Conservation (phyloP, 257 asterid genomes). For the Solanum chiquidenum region DNA sequence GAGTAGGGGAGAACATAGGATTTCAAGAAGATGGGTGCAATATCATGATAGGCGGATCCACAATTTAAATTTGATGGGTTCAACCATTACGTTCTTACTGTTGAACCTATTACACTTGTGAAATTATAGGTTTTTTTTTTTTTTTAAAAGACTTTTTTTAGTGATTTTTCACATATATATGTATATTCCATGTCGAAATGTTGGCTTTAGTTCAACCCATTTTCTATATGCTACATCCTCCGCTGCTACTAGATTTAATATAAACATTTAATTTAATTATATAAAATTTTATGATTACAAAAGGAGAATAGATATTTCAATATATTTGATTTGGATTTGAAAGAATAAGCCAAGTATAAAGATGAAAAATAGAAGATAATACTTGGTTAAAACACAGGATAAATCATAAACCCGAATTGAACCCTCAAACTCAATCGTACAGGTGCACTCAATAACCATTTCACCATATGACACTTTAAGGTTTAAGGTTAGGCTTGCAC, state of each 20-base stretch:
- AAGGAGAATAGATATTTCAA: background rate
- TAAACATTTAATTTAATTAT: background rate
- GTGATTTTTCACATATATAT: background rate
- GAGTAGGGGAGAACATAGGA: background rate
- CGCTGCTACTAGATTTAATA: background rate
- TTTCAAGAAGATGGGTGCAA: background rate
- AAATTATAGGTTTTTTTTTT: background rate
- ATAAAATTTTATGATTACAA: background rate
- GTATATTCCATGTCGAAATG: background rate
- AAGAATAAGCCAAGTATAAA: background rate
- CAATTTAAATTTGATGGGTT: background rate
- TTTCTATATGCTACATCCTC: background rate
- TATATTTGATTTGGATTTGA: background rate
- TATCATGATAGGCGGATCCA: background rate
- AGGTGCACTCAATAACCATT: background rate
- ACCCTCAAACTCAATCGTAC: background rate
- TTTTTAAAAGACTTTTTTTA: background rate
- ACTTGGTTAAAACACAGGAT: background rate
- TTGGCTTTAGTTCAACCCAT: background rate
- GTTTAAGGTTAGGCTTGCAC: background rate
- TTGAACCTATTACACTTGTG: background rate
- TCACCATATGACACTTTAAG: background rate
- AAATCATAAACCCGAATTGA: background rate
- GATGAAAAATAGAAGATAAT: background rate
- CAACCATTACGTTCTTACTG: background rate